Base-by-base conservation (phyloP, 345 rosid genomes). In the sweet orange (Citrus sinensis) region DNA sequence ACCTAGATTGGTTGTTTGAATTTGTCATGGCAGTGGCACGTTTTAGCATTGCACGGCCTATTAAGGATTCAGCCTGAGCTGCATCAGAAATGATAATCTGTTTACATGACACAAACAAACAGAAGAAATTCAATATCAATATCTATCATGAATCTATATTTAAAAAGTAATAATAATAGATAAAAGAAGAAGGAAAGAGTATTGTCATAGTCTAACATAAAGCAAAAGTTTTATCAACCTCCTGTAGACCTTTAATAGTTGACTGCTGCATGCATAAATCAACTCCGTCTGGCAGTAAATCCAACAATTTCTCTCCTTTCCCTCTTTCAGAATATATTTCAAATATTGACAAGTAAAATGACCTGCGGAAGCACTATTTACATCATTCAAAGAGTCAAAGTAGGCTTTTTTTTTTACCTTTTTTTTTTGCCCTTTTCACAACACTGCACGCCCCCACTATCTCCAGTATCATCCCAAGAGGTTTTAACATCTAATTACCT, bases 1-100 rank as follows among this genome's bases (percentile, higher is more conserved):
- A 95, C 99, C 99, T 95, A 54, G 97, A 93, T 67, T 92, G 95
- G 80, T 89, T 88, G 70, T 95, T 95, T 58, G 92, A 63, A 79
- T 92, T 93, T 19, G 99, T 93, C 86, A 79, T 87, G 68, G 97
- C 94, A 0, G 96, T 95, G 17, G 95, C 88, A 63, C 98, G 94
- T 82, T 87, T 93, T 85, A 95, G 77, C 89, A 93, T 87, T 56
- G 97, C 97, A 67, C 85, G 78, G 71, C 87, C 92, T 68, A 95
- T 89, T 74, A 90, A 83, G 14, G 88, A 86, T 67, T 88, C 96
- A 39, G 97, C 96, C 76, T 91, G 89, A 65, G 79, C 90, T 40
- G 87, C 82, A 84, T 84, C 86, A 32, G 71, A 77, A 80, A 92
- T 71, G 39, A 80, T 63, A 51, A 90, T 88, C 99, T 95, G 80